Conservation (phyloP, 805 yeast genomes). For the Metschnikowia vanudenii region DNA sequence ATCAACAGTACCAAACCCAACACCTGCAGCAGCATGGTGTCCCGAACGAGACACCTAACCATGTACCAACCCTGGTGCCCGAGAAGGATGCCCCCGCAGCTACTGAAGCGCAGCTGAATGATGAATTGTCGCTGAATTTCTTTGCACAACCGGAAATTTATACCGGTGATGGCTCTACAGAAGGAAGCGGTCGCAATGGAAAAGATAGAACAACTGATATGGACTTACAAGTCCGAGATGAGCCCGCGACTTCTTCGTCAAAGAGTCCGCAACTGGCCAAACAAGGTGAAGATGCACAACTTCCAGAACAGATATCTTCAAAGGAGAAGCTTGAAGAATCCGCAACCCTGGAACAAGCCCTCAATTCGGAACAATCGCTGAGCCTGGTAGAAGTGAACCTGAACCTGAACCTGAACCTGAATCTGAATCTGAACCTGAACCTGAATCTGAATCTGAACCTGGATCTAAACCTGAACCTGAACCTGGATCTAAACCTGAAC, state of each 20-base stretch:
- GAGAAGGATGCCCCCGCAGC: background rate
- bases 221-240: background rate
- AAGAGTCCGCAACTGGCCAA: background rate
- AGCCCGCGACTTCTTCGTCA: background rate
- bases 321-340: background rate
- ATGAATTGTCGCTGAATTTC: slow-evolving; percentile 6
- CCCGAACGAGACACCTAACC: background rate
- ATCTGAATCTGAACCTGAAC: background rate
- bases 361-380: no score
- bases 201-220: background rate
- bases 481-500: background rate
- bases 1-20: background rate
- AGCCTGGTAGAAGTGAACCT: background rate
- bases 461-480: background rate
- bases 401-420: background rate
- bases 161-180: background rate
- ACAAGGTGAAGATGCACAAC: background rate
- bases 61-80: background rate
- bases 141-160: background rate
- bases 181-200: background rate
- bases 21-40: background rate
- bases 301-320: background rate
- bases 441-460: background rate
- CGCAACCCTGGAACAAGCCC: background rate
- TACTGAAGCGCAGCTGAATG: background rate